A percentile compares a stretch with the other conserved stretches of the same genome.
Conservation (phyloP, 139 green algal genomes). For the Gonium pectorale region DNA sequence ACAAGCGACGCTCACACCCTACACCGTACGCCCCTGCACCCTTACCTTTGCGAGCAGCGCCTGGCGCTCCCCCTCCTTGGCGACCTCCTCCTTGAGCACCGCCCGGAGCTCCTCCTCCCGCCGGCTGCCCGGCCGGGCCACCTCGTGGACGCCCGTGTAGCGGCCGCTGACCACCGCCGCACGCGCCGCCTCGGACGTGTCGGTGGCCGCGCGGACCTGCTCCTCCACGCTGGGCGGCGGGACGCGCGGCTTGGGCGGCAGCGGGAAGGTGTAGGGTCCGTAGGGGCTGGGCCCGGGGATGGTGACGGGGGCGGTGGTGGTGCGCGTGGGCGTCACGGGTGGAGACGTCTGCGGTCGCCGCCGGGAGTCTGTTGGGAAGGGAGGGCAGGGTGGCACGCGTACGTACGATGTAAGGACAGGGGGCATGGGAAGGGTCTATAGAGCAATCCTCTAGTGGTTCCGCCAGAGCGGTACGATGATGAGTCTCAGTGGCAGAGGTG, state of each 20-base stretch:
- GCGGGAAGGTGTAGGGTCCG: neutral
- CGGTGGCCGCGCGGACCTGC: neutral
- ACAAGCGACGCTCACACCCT: too few species aligned
- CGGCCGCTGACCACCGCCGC: slow-evolving; percentile 3
- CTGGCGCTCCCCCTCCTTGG: slow-evolving; percentile 59
- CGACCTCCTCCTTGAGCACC: slow-evolving; percentile 56
- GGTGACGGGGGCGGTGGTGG: neutral
- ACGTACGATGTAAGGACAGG: too few species aligned
- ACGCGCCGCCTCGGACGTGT: neutral
- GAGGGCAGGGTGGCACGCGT: too few species aligned
- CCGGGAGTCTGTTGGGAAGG: too few species aligned
- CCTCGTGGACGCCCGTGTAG: slow-evolving; percentile 26
- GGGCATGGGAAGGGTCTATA: too few species aligned
- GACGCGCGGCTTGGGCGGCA: slow-evolving; percentile 9
- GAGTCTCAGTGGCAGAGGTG: too few species aligned
- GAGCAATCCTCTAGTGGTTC: too few species aligned
- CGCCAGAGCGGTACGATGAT: too few species aligned
- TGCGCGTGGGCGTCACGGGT: neutral
- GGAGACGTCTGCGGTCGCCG: too few species aligned
- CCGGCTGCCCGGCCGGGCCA: slow-evolving; percentile 28
- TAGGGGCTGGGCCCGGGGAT: neutral
- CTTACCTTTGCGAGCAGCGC: slow-evolving; percentile 13
- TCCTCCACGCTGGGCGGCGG: slow-evolving; percentile 47
- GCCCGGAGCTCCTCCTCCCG: slow-evolving; percentile 57
- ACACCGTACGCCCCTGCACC: too few species aligned